Percentiles rank a stretch among this genome's conserved stretches.
Conservation (phyloP, 2,329 filamentous ascomycete genomes). For the Amylocarpus encephaloides region DNA sequence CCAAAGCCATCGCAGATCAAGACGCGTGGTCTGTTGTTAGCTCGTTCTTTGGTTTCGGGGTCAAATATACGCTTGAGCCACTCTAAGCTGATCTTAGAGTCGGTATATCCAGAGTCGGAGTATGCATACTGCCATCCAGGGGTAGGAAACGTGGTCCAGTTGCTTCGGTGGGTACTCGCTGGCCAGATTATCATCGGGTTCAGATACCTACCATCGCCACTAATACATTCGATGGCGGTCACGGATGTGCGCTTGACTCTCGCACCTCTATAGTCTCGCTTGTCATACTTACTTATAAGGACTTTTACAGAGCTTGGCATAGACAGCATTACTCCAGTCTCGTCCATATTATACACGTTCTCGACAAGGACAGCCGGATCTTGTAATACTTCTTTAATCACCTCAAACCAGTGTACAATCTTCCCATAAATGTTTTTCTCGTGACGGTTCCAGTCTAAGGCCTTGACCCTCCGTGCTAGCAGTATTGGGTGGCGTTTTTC, state of each 20-base stretch:
- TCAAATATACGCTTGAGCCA: not conserved
- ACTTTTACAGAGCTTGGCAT: slow-evolving; percentile 29
- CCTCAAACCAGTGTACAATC: slow-evolving; percentile 28
- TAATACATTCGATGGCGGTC: not conserved
- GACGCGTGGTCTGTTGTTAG: too few relatives aligned
- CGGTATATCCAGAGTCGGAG: not conserved
- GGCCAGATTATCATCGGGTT: too few relatives aligned
- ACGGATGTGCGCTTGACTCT: not conserved
- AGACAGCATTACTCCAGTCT: slow-evolving; percentile 32
- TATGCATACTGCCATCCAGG: not conserved
- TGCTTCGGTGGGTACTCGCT: not conserved
- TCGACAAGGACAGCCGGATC: not conserved
- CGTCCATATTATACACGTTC: slow-evolving; percentile 31
- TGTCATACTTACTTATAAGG: slow-evolving; percentile 19
- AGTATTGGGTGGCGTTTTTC: slow-evolving; percentile 6
- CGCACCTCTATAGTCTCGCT: not conserved
- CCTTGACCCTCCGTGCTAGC: slow-evolving; percentile 4
- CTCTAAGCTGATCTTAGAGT: not conserved
- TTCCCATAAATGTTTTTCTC: slow-evolving; percentile 26
- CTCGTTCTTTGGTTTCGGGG: too few relatives aligned
- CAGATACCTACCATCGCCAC: too few relatives aligned
- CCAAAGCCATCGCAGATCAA: too few relatives aligned
- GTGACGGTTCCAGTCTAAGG: slow-evolving; percentile 6
- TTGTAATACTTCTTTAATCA: slow-evolving; percentile 22
- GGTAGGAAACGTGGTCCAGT: not conserved